Base-by-base conservation (phyloP, 2,329 filamentous ascomycete genomes). In the Aspergillus viridinutans region DNA sequence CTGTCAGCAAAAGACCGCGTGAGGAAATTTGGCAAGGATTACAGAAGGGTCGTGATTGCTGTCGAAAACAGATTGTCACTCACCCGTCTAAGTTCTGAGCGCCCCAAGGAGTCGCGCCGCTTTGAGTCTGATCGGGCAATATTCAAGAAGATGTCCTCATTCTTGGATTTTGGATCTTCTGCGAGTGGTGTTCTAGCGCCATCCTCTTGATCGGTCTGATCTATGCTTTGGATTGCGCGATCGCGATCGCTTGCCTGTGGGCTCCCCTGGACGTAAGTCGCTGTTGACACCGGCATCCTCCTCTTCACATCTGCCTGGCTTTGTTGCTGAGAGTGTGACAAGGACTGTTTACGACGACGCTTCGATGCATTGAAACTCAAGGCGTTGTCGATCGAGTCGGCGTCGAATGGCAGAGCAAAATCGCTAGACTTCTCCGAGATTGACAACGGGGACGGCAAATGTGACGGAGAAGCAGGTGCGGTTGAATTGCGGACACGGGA, bases 111-210 rank as follows among this genome's bases (percentile, higher is more conserved):
- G 52, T 73, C 69, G 50, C 72, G 73, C 57, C 71, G 72, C 43
- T 55, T 64, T 6, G 72, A 73, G 53, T 76, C 75, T 4, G 73
- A 69, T 60, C 73, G 72, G 10, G 77, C 77, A 57, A 79, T 78
- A 58, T 79, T 78, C 54, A 79, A 62, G 59, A 79, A 79, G 28
- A 79, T 63, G 66, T 79, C 77, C 53, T 78, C 76, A 57, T 72
- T 76, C 57, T 72, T 74, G 28, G 67, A 68, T 47, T 69, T 69
- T 40, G 64, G 58, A 45, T 78, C 74, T 40, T 78, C 74, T 42
- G 69, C 66, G 49, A 69, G 67, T 43, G 69, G 67, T 21, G 69
- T 68, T 45, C 63, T 70, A 56, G 67, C 70, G 52, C 65, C 69
- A 49, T 70, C 67, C 42, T 72, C 69, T 40, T 64, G 54, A 21